Conservation (phyloP, 768 basidiomycete species). For the Lentinula guzmanii region DNA sequence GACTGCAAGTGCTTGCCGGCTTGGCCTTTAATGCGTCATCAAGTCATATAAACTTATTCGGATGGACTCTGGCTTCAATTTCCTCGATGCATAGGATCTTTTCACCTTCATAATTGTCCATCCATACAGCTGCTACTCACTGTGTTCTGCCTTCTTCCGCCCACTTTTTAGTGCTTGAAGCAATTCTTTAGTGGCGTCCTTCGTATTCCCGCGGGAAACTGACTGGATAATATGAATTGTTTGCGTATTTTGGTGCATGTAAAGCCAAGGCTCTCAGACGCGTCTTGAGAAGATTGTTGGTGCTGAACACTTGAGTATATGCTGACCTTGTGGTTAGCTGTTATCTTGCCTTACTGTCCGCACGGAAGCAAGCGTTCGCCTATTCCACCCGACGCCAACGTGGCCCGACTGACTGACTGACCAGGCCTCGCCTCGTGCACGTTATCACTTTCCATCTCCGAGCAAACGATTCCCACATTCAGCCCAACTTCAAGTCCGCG, state of each 20-base stretch:
- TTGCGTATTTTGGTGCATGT: no score
- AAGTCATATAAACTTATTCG: constrained; percentile 6
- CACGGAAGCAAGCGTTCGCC: background rate
- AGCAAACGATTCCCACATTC: background rate
- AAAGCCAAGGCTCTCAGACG: no score
- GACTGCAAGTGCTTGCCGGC: background rate
- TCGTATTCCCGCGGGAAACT: background rate
- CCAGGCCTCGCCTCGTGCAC: background rate
- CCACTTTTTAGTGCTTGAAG: background rate
- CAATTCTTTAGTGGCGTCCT: background rate
- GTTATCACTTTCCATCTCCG: background rate
- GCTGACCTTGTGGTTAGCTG: no score
- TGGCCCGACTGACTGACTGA: background rate
- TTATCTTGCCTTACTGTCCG: background rate
- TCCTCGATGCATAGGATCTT: background rate
- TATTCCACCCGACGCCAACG: background rate
- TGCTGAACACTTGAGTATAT: no score
- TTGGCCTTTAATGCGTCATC: background rate
- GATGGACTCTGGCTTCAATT: background rate
- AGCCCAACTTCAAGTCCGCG: background rate
- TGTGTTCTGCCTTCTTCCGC: background rate
- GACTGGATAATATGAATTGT: background rate
- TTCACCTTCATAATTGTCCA: background rate
- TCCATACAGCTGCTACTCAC: background rate
- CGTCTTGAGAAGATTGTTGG: no score